A percentile compares a stretch with the other conserved stretches of the same genome.
Evolutionary conservation across 2,329 filamentous ascomycete genomes (phyloP).

Genomic region (Trichophyton equinum): DNA sequence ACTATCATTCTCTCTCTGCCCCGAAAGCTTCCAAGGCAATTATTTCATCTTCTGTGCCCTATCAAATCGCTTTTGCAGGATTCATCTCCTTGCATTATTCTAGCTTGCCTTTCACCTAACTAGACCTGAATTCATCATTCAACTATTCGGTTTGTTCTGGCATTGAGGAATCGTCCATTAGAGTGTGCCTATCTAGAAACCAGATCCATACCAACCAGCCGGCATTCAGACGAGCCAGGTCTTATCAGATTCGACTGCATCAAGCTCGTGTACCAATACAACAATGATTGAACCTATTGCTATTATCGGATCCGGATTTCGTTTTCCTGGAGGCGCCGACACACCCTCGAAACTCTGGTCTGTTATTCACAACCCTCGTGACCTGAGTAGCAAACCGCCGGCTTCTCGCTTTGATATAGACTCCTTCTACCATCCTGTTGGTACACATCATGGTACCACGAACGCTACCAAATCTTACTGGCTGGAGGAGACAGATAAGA

Average conservation of each 20-base stretch:
- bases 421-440: slow-evolving; percentile 14
- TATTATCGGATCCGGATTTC: slow-evolving; percentile 24
- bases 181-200: too few relatives aligned
- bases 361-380: slow-evolving; percentile 16
- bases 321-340: slow-evolving; percentile 23
- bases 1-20: not conserved
- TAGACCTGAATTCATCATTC: not conserved
- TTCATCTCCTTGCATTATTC: not conserved
- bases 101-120: not conserved
- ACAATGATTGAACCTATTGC: slow-evolving; percentile 16
- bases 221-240: too few relatives aligned
- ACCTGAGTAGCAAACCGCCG: slow-evolving; percentile 11
- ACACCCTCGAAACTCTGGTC: slow-evolving; percentile 26
- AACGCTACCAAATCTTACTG: slow-evolving; percentile 13
- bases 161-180: too few relatives aligned
- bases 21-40: not conserved
- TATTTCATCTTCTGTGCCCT: not conserved
- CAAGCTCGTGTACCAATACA: not conserved
- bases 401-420: slow-evolving; percentile 12
- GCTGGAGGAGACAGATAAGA: slow-evolving; percentile 6
- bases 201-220: too few relatives aligned
- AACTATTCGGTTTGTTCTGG: not conserved
- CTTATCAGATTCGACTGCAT: not conserved
- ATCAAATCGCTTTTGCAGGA: not conserved
- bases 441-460: slow-evolving; percentile 7